These are phyloP conservation scores for Yamadazyma trypodendri DNA, from an alignment of 1,139 yeast genomes.

Conservation along the genomic window DNA sequence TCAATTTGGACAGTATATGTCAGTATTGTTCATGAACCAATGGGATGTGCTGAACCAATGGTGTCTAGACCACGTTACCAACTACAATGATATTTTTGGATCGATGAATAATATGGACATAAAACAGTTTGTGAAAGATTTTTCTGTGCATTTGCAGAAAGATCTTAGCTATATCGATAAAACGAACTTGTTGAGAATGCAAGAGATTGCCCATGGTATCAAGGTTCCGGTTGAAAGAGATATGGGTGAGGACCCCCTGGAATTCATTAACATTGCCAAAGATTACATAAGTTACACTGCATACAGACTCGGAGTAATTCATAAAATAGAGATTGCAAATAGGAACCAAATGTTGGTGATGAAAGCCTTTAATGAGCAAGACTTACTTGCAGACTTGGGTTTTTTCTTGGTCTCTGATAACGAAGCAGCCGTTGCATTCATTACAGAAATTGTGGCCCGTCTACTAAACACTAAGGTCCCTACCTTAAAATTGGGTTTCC, in stretches of 20 bases:
- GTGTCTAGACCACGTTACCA: slow-evolving; percentile 12
- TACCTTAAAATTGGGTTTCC: neutral
- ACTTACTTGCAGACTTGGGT: neutral
- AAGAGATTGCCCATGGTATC: neutral
- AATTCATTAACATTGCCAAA: slow-evolving; percentile 3
- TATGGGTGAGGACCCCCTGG: neutral
- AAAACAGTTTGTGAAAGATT: slow-evolving; percentile 9
- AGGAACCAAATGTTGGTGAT: slow-evolving; percentile 2
- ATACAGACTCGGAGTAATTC: slow-evolving; percentile 1
- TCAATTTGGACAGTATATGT: slow-evolving; percentile 24
- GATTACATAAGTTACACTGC: slow-evolving; percentile 3
- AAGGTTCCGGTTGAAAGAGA: neutral
- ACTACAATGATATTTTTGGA: slow-evolving; percentile 16
- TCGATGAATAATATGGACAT: slow-evolving; percentile 17
- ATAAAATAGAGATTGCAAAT: neutral
- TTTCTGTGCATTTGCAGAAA: slow-evolving; percentile 9
- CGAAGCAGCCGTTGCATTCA: neutral
- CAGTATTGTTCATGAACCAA: slow-evolving; percentile 12
- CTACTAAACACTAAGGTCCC: neutral
- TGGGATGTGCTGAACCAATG: slow-evolving; percentile 11
- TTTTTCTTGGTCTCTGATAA: neutral
- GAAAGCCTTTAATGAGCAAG: neutral
- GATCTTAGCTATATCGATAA: slow-evolving; percentile 5
- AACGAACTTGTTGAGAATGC: slow-evolving; percentile 1
- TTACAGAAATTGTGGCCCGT: neutral